Percentiles rank a stretch among this genome's conserved stretches.
phyloP scores from a whole-genome alignment of 257 asterid genomes.

The Penstemon eatonii region DNA sequence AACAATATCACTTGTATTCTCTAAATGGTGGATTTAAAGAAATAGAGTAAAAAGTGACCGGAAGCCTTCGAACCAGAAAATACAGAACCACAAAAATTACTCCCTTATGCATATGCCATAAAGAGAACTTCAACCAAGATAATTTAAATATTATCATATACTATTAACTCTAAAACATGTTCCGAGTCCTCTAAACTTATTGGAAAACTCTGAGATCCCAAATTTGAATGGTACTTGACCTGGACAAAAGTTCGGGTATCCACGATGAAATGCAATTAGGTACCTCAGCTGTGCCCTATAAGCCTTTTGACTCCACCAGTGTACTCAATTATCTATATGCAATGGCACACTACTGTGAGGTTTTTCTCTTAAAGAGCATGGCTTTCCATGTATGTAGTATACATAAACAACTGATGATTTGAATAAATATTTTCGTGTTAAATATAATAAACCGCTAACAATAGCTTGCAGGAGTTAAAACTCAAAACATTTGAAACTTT shows the following conservation, averaged over 20 bases:
- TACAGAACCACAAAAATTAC: conserved; percentile 4
- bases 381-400: neutral
- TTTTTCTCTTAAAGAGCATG: neutral
- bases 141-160: neutral
- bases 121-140: neutral
- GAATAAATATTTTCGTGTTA: too few relatives aligned
- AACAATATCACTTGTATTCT: neutral
- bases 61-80: neutral
- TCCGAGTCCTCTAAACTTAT: neutral
- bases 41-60: neutral
- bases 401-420: neutral
- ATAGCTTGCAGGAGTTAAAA: too few relatives aligned
- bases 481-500: neutral
- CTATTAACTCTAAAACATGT: neutral
- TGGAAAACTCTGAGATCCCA: conserved; percentile 1
- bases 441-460: too few relatives aligned
- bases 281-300: neutral
- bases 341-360: neutral
- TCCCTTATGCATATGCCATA: neutral
- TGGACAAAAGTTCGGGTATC: neutral
- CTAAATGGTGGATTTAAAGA: neutral
- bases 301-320: neutral
- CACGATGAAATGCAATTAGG: neutral
- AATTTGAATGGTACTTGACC: conserved; percentile 8
- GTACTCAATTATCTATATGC: neutral